Base-by-base conservation (phyloP, 257 asterid genomes). In the Penstemon newberryi region DNA sequence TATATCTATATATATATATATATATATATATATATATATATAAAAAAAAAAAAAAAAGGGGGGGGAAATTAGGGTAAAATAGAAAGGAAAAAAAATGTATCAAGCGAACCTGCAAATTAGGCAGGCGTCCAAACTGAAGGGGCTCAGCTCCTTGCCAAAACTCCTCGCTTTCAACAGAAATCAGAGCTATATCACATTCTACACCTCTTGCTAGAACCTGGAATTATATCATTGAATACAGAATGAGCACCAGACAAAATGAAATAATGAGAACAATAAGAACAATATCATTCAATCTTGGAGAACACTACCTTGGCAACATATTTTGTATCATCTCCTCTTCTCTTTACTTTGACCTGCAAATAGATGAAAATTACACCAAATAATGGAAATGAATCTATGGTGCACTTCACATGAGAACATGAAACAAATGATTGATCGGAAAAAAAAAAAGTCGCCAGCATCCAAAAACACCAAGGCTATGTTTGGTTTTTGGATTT, bases 201-300 rank as follows among this genome's bases (percentile, higher is more conserved):
- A 91, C 78, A 44, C 95, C 97, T 81, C 89, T 82, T n/a, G 97
- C 96, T 61, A 91, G 82, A 65, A 91, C 96, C 97, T 91, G 79
- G 38, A 71, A 74, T 75, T 38, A 76, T 41, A 50, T 58, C 40
- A 76, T 49, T 38, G 72, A 73, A 73, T 38, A 62, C 47, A 64
- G 41, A 37, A 37, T 19, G 11, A 19, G 19, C 25, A 11, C 45
- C 15, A 52, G 52, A 36, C 53, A 67, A 63, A 1, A 12, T 54
- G 59, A 54, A 54, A 54, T 19, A 9, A 51, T 51, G n/a, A 9
- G n/a, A 51, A 5, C 19, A 12, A 51, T 18, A 13, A 3, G 11
- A 5, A 43, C 47, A 43, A 0, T 43, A 43, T 43, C 47, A 43
- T 41, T 61, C 41, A 50, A 67, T 52, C 15, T 47, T 62, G 53